phyloP scores from a whole-genome alignment of 768 basidiomycete species.

The Hericium erinaceus region DNA sequence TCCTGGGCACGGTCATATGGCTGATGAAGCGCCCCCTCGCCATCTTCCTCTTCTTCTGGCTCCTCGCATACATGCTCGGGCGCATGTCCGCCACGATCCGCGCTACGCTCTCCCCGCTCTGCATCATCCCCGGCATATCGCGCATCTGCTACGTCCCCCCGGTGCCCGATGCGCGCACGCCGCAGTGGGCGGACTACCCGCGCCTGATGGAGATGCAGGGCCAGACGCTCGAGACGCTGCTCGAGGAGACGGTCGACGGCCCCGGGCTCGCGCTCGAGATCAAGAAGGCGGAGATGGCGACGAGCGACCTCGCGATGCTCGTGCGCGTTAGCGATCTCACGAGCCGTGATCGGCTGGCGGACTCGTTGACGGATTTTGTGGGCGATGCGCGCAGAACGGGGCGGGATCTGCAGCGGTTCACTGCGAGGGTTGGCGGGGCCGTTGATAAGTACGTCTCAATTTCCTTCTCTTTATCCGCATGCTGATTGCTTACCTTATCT shows the following conservation, averaged over 20 bases:
- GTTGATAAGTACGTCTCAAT: conserved; percentile 53
- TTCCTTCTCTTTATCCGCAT: not conserved
- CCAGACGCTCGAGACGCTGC: conserved; percentile 51
- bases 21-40: conserved; percentile 50
- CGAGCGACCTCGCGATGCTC: conserved; percentile 52
- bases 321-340: conserved; percentile 55
- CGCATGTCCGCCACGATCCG: conserved; percentile 34
- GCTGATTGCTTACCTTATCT: not conserved
- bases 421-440: conserved; percentile 59
- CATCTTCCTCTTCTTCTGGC: conserved; percentile 39
- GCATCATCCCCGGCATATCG: conserved; percentile 52
- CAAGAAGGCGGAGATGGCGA: conserved; percentile 73
- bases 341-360: conserved; percentile 47
- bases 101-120: conserved; percentile 47
- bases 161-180: conserved; percentile 3
- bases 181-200: conserved; percentile 39
- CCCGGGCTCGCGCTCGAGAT: conserved; percentile 57
- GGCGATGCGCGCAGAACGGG: conserved; percentile 52
- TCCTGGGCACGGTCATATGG: conserved; percentile 36
- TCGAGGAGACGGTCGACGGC: conserved; percentile 49
- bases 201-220: conserved; percentile 51
- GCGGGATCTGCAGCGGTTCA: conserved; percentile 50
- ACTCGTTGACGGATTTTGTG: conserved; percentile 44
- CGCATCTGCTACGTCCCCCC: conserved; percentile 27
- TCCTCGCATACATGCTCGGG: conserved; percentile 38